Percentiles rank a stretch among this genome's conserved stretches.
phyloP scores from a whole-genome alignment of 2,329 filamentous ascomycete species.

The Penicillium capsulatum region DNA sequence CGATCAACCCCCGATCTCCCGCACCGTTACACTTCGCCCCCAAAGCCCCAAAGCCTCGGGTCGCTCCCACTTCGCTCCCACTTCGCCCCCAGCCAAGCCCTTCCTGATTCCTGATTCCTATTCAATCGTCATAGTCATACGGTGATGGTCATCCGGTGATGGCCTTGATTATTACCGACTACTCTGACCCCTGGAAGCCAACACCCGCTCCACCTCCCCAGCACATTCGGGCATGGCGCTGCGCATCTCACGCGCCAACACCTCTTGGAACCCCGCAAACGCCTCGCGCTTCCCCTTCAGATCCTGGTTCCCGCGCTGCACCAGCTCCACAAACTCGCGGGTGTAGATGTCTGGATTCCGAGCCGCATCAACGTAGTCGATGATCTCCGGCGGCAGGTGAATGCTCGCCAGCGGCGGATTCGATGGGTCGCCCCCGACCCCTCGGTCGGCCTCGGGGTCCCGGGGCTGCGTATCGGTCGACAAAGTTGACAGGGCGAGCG shows the following conservation, averaged over 20 bases:
- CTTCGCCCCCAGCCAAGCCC: too few species aligned
- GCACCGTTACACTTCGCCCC: too few species aligned
- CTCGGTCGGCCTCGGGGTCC: constrained; percentile 3
- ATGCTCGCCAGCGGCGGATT: constrained; percentile 49
- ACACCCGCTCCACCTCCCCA: constrained; percentile 50
- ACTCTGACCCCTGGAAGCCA: too few species aligned
- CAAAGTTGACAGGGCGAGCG: constrained; percentile 52
- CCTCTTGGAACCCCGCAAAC: constrained; percentile 56
- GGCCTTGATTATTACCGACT: too few species aligned
- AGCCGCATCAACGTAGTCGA: constrained; percentile 59
- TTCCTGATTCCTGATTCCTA: too few species aligned
- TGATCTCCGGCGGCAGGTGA: constrained; percentile 57
- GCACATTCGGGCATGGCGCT: constrained; percentile 55
- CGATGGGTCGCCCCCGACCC: constrained; percentile 24
- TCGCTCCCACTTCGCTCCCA: too few species aligned
- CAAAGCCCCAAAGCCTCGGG: too few species aligned
- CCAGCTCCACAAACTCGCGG: constrained; percentile 61
- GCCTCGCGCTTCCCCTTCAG: constrained; percentile 59
- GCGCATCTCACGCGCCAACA: constrained; percentile 56
- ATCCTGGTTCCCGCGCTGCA: constrained; percentile 60
- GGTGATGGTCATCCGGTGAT: too few species aligned
- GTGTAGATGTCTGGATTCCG: constrained; percentile 66
- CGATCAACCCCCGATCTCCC: too few species aligned
- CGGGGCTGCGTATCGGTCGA: constrained; percentile 35
- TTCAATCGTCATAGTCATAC: too few species aligned